Evolutionary conservation across 2,329 filamentous ascomycete genomes (phyloP).

Genomic region (Alternaria panax): DNA sequence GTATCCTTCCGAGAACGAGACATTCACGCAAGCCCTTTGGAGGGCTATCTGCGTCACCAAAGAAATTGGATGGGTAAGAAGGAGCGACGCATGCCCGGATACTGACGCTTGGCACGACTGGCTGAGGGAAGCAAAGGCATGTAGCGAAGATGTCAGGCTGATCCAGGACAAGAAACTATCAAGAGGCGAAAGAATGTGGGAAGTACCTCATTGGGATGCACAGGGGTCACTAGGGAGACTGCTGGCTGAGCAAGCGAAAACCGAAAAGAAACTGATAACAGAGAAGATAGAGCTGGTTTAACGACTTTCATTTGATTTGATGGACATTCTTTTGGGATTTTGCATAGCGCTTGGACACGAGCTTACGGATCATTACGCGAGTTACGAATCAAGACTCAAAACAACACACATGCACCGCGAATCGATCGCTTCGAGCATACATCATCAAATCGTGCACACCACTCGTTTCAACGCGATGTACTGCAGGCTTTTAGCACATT

Average conservation of each 20-base stretch:
- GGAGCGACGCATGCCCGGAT: conserved; percentile 52
- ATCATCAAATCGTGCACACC: background rate
- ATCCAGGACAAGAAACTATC: conserved; percentile 15
- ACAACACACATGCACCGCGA: background rate
- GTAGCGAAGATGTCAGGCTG: conserved; percentile 24
- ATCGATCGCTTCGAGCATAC: background rate
- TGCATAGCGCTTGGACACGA: conserved; percentile 9
- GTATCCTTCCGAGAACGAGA: conserved; percentile 40
- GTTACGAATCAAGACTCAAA: background rate
- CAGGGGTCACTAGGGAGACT: conserved; percentile 32
- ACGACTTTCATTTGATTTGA: background rate
- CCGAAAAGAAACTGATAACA: conserved; percentile 24
- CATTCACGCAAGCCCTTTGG: conserved; percentile 59
- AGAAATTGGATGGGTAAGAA: conserved; percentile 53
- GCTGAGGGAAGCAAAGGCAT: conserved; percentile 47
- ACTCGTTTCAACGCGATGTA: background rate
- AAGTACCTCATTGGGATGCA: conserved; percentile 47
- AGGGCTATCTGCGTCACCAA: conserved; percentile 58
- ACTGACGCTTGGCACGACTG: conserved; percentile 54
- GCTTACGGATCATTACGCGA: background rate
- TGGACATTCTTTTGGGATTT: background rate
- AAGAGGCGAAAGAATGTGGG: conserved; percentile 35
- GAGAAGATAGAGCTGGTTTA: conserved; percentile 27
- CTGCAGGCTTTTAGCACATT: background rate
- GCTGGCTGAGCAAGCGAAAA: conserved; percentile 27